Base-by-base conservation (phyloP, 306 rosid genomes). In the Citrullus mucosospermus region DNA sequence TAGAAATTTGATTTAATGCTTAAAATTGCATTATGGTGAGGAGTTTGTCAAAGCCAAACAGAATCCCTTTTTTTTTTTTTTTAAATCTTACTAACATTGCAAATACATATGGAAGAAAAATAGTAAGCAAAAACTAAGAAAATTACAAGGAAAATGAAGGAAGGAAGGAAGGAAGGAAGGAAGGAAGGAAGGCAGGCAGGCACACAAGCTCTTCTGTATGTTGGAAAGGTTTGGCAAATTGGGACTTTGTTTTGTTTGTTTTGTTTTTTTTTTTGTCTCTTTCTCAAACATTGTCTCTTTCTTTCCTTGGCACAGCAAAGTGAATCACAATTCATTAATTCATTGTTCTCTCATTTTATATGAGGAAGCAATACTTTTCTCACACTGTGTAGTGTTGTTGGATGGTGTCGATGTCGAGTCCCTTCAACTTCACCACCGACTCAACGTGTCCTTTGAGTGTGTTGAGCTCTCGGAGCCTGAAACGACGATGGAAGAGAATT, bases 381-480 rank as follows among this genome's bases (percentile, higher is more conserved):
- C 89, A 95, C 83, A 95, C 93, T 1, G 99, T 95, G 82, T 95
- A 95, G 84, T 95, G 97, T 85, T 95, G 99, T 90, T 95, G 97
- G 84, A 88, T 92, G 10, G 93, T 89, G 65, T 95, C 98, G 73
- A 95, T 89, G 87, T 92, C 98, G 77, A 95, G 76, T 43, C 98
- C 98, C 75, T 95, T 95, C 72, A 95, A 96, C 93, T 95, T 95
- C 87, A 88, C 97, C 75, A 95, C 98, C 6, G 98, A 95, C 86
- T 95, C 99, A 1, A 95, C 99, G 36, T 95, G 99, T 72, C 99
- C 99, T 83, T 95, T 95, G 34, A 95, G 97, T 18, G 99, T 95
- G 89, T 79, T 84, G 61, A 91, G 96, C 89, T 95, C 99, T 1
- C 99, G 97, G 78, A 95, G 97, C 89, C 99, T 95, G 83, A 20